These are phyloP conservation scores for Choiromyces venosus DNA, from an alignment of 495 filamentous ascomycete species.

Conservation along the genomic window DNA sequence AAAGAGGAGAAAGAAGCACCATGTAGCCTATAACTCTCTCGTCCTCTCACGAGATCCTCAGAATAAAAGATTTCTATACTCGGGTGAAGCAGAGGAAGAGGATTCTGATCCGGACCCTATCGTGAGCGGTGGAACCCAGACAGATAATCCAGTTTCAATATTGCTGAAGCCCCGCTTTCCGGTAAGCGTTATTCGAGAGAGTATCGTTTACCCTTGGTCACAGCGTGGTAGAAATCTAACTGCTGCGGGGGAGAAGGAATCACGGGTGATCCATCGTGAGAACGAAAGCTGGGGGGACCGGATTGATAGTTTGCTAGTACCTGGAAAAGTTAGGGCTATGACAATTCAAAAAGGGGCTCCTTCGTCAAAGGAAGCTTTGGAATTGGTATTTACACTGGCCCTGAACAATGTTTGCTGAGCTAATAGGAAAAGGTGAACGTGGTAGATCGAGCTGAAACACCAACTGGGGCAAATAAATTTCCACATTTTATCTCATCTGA, in stretches of 20 bases:
- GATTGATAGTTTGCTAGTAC: neutral
- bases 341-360: neutral
- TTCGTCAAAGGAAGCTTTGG: neutral
- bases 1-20: slow-evolving; percentile 27
- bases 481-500: neutral
- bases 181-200: slow-evolving; percentile 19
- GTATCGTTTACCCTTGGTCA: slow-evolving; percentile 10
- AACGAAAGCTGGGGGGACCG: neutral
- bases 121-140: neutral
- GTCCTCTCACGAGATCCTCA: slow-evolving; percentile 21
- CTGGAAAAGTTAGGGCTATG: neutral
- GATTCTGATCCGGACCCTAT: slow-evolving; percentile 4
- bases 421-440: neutral
- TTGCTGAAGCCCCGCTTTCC: slow-evolving; percentile 17
- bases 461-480: neutral
- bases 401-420: neutral
- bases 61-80: slow-evolving; percentile 10
- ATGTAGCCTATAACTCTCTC: slow-evolving; percentile 28
- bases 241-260: neutral
- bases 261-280: neutral
- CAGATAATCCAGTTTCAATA: neutral
- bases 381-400: neutral
- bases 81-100: slow-evolving; percentile 1
- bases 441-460: neutral
- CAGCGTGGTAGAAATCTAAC: neutral